Conservation (phyloP, 768 basidiomycete genomes). For the Roridomyces roridus region DNA sequence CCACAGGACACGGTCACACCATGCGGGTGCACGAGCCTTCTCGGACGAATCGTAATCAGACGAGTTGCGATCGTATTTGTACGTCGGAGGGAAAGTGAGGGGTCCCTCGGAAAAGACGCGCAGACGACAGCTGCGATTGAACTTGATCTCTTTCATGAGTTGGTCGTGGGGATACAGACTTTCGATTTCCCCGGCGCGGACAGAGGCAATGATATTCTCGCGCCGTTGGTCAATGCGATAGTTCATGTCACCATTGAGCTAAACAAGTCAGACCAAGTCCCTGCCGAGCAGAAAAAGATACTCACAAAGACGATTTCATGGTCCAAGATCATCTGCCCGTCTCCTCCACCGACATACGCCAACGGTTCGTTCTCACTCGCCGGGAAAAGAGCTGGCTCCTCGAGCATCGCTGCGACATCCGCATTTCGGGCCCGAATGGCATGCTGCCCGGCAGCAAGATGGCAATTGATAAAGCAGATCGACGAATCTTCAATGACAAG, state of each 20-base stretch:
- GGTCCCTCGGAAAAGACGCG: conserved; percentile 84
- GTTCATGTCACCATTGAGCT: conserved; percentile 95
- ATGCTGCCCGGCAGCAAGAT: conserved; percentile 94
- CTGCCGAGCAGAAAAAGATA: conserved; percentile 19
- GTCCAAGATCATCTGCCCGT: conserved; percentile 91
- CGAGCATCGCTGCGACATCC: conserved; percentile 87
- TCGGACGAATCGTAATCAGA: conserved; percentile 87
- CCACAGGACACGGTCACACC: conserved; percentile 96
- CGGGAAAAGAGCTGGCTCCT: conserved; percentile 76
- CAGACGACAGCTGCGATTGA: conserved; percentile 87
- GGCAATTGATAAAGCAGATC: conserved; percentile 94
- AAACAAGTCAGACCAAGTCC: not conserved
- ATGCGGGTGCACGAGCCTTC: conserved; percentile 89
- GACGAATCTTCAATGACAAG: conserved; percentile 93
- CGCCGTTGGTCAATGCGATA: conserved; percentile 95
- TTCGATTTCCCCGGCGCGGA: conserved; percentile 70
- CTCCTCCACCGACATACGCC: conserved; percentile 88
- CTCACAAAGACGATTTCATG: conserved; percentile 93
- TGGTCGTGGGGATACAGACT: conserved; percentile 83
- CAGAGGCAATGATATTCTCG: conserved; percentile 76
- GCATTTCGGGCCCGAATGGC: conserved; percentile 83
- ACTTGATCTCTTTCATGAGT: conserved; percentile 85
- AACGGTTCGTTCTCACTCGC: conserved; percentile 55
- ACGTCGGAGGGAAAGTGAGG: conserved; percentile 87
- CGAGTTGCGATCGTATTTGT: conserved; percentile 90